Evolutionary conservation across 2,329 filamentous ascomycete species (phyloP), one percentile per base, ranked within the genome.

Genomic region (Plenodomus lindquistii): DNA sequence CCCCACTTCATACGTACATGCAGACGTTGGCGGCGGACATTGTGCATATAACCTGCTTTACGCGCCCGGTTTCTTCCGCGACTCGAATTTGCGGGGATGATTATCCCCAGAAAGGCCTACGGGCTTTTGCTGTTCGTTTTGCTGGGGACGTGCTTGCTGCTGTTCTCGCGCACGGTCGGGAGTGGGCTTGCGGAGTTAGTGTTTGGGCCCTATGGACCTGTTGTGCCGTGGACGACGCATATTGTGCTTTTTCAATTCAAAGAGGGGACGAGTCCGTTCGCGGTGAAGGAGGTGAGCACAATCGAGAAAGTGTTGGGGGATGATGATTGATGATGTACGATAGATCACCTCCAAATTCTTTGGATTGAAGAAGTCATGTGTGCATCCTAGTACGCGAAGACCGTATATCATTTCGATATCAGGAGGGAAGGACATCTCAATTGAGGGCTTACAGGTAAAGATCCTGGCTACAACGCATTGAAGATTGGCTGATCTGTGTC

Each of bases 401-500:
- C 60, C 61, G 2, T 71, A 71, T 34, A 66, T 71, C 21, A 34
- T 60, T 10, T 68, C 63, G 4, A 59, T 69, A 21, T 56, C 63
- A 6, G 67, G 67, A 36, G 67, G 67, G 18, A 67, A 54, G 37
- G 67, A 70, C 39, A 70, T 59, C 21, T 70, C 68, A n/a, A 63
- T 50, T 45, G 67, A 71, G 46, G 56, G 58, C 17, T 50, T 66
- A 31, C 66, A 69, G 61, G 67, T 71, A 66, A 37, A 13, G 40
- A 13, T 27, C 13, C 2, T n/a, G 15, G n/a, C 38, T 31, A 15
- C 9, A 36, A 15, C 27, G 11, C 2, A 15, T 4, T 80, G 79
- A 50, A 78, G 80, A 4, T 75, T 79, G 1, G 83, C 46, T 70
- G 74, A 5, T 72, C 75, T 76, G 24, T 13, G n/a, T 24, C 7